A percentile compares a stretch with the other conserved stretches of the same genome.
phyloP scores from a whole-genome alignment of 345 rosid genomes.

The Raphanus sativus region DNA sequence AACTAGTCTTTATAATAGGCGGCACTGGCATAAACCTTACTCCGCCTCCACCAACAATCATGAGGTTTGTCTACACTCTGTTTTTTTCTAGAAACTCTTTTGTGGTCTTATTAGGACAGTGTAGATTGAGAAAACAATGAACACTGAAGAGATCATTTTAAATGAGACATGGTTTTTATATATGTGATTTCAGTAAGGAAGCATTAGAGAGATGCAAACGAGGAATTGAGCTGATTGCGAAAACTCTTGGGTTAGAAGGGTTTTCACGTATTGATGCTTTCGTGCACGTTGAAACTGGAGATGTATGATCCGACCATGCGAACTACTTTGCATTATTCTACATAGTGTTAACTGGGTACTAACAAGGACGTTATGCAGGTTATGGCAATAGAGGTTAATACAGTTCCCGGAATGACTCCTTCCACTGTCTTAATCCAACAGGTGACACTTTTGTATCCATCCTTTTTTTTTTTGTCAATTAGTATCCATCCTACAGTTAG shows the following conservation, averaged over 20 bases:
- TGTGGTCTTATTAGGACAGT: neutral
- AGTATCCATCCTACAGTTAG: neutral
- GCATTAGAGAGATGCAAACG: constrained; percentile 71
- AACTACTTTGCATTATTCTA: neutral
- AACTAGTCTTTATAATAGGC: constrained; percentile 45
- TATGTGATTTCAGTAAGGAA: constrained; percentile 51
- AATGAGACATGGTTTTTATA: neutral
- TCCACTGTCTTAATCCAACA: constrained; percentile 91
- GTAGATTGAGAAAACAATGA: neutral
- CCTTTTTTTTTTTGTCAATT: too few relatives aligned
- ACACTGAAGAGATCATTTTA: neutral
- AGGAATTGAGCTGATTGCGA: constrained; percentile 73
- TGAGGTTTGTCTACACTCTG: constrained; percentile 55
- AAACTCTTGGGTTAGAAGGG: constrained; percentile 73
- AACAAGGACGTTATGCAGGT: constrained; percentile 46
- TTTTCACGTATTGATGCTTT: constrained; percentile 92
- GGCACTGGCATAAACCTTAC: constrained; percentile 99
- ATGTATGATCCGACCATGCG: constrained; percentile 46
- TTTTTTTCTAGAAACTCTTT: neutral
- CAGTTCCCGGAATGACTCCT: constrained; percentile 97
- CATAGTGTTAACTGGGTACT: constrained; percentile 5
- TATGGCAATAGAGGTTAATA: constrained; percentile 82
- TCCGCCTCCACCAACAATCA: constrained; percentile 83
- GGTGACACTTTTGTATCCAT: constrained; percentile 46
- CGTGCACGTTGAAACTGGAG: constrained; percentile 84